These are phyloP conservation scores for Leishmania gerbilli DNA, from an alignment of 208 protist species.

Conservation along the genomic window DNA sequence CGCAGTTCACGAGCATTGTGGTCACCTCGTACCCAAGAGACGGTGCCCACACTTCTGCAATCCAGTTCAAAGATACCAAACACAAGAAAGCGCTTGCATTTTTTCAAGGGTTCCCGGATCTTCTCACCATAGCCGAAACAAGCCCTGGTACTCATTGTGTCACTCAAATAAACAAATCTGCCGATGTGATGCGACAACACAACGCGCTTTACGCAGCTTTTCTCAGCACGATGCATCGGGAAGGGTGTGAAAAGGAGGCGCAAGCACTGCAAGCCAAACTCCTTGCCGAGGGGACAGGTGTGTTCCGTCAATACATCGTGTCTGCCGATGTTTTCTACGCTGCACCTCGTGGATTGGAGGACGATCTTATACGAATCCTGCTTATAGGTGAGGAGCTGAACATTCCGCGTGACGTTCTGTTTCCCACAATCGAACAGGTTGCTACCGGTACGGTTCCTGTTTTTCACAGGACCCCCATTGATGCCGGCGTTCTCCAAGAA, in stretches of 20 bases:
- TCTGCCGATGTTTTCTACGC: slow-evolving; percentile 35
- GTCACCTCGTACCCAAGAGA: slow-evolving; percentile 50
- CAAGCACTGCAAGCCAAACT: slow-evolving; percentile 36
- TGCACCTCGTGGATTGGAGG: slow-evolving; percentile 12
- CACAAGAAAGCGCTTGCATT: slow-evolving; percentile 70
- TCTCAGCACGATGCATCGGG: slow-evolving; percentile 39
- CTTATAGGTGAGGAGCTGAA: slow-evolving; percentile 25
- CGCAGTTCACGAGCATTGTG: slow-evolving; percentile 62
- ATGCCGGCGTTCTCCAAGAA: slow-evolving; percentile 30
- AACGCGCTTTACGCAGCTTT: slow-evolving; percentile 41
- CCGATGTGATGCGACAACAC: slow-evolving; percentile 43
- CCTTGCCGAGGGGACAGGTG: slow-evolving; percentile 34
- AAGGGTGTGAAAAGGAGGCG: slow-evolving; percentile 41
- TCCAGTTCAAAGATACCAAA: slow-evolving; percentile 74
- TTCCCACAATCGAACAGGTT: slow-evolving; percentile 28
- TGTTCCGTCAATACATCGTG: slow-evolving; percentile 50
- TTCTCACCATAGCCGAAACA: slow-evolving; percentile 51
- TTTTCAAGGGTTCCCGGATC: slow-evolving; percentile 39
- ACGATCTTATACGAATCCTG: slow-evolving; percentile 22
- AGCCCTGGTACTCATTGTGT: slow-evolving; percentile 50
- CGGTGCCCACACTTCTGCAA: slow-evolving; percentile 19
- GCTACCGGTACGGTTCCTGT: slow-evolving; percentile 10
- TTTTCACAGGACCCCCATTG: slow-evolving; percentile 2
- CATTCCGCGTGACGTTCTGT: slow-evolving; percentile 11
- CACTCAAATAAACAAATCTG: slow-evolving; percentile 45